Evolutionary conservation across 1,284 basidiomycete genomes (phyloP).

Genomic region (Veloporphyrellus conicus): DNA sequence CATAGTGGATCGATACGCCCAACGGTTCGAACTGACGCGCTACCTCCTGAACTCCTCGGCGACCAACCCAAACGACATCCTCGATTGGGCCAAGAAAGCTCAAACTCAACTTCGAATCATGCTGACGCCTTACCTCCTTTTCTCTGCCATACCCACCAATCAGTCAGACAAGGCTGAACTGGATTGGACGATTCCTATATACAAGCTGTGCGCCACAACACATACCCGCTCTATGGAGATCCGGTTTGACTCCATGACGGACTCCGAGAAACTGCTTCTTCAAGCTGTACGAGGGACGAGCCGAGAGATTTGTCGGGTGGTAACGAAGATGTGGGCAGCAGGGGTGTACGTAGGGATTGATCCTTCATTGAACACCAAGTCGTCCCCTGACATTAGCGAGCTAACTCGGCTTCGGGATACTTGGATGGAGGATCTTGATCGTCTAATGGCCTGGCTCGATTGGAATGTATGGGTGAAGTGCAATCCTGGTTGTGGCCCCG

Average conservation of each 20-base stretch:
- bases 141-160: conserved; percentile 1
- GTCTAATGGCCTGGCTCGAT: conserved; percentile 34
- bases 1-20: conserved; percentile 41
- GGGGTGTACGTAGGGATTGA: conserved; percentile 27
- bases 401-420: too few relatives aligned
- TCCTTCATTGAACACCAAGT: too few relatives aligned
- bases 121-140: conserved; percentile 26
- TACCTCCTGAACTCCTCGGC: conserved; percentile 33
- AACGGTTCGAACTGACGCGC: conserved; percentile 39
- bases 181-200: conserved; percentile 30
- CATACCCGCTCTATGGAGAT: conserved; percentile 33
- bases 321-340: conserved; percentile 43
- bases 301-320: conserved; percentile 45
- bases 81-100: conserved; percentile 14
- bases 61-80: conserved; percentile 4
- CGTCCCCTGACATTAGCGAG: too few relatives aligned
- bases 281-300: conserved; percentile 34
- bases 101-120: conserved; percentile 25
- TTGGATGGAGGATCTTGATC: too few relatives aligned
- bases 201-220: conserved; percentile 32
- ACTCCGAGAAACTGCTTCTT: conserved; percentile 36
- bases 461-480: conserved; percentile 42
- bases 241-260: conserved; percentile 25
- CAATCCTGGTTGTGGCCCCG: conserved; percentile 30
- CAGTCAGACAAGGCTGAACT: background rate